Evolutionary conservation across 345 rosid species (phyloP), one percentile per base, ranked within the genome.

Genomic region (Sisymbrium irio): DNA sequence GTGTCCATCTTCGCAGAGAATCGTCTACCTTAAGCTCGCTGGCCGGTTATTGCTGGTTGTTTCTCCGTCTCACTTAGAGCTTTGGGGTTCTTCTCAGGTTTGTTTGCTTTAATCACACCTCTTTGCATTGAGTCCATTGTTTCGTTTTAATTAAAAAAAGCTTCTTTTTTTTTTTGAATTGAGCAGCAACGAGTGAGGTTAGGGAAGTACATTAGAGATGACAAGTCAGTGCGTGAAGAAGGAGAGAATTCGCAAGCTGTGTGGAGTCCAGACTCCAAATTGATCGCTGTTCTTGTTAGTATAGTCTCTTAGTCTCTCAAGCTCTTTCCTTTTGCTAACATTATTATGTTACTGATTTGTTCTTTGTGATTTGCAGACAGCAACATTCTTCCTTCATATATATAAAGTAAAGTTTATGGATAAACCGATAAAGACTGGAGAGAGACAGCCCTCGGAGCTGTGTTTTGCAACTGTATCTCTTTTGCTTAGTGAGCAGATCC

Each of bases 81-180:
- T 95, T 71, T 95, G 98, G 99, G 87, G 86, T 62, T 81, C 87
- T 42, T 84, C 91, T 36, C 91, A 86, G 94, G 92, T 92, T 86
- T 3, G 28, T 22, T 22, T 47, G 61, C 35, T 61, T 27, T 51
- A 4, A 32, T 45, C 30, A 30, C 28, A n/a, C n/a, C n/a, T n/a
- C 66, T 64, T 53, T 63, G 46, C 70, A 36, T 71, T 7, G 30
- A 37, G 53, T n/a, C n/a, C n/a, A n/a, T n/a, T n/a, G n/a, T n/a
- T n/a, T n/a, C n/a, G n/a, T n/a, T n/a, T n/a, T n/a, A n/a, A n/a
- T n/a, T n/a, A n/a, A n/a, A n/a, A n/a, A n/a, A n/a, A n/a, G n/a
- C n/a, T n/a, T n/a, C n/a, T n/a, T n/a, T n/a, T n/a, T n/a, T n/a
- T n/a, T n/a, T n/a, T n/a, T n/a, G n/a, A n/a, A n/a, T n/a, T 7